These are phyloP conservation scores for Lagenidium giganteum DNA, from an alignment of 352 stramenopile genomes.

Conservation along the genomic window DNA sequence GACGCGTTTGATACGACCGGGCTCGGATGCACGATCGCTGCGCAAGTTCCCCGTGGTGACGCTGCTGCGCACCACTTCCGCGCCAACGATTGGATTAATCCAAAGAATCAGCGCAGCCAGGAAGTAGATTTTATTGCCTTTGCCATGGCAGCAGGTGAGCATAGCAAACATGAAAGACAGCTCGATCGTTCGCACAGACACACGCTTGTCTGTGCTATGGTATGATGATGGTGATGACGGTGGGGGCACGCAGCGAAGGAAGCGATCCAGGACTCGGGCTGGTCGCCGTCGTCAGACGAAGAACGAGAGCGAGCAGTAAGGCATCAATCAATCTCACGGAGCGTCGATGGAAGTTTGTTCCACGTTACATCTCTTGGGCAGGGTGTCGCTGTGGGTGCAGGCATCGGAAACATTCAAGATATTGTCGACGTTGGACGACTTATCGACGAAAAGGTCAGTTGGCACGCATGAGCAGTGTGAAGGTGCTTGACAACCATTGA, in stretches of 20 bases:
- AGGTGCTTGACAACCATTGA: not conserved
- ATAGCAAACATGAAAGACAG: not conserved
- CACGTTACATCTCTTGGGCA: no score
- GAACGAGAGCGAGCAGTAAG: conserved; percentile 58
- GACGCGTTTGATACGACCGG: conserved; percentile 46
- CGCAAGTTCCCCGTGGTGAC: conserved; percentile 56
- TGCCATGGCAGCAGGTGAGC: conserved; percentile 69
- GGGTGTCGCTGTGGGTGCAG: conserved; percentile 80
- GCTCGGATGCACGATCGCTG: conserved; percentile 67
- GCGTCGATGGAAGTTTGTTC: no score
- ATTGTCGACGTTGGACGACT: conserved; percentile 73
- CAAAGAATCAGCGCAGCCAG: conserved; percentile 61
- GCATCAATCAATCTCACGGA: conserved; percentile 3
- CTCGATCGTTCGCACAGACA: no score
- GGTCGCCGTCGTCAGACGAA: conserved; percentile 52
- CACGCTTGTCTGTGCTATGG: no score
- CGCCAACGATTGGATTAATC: conserved; percentile 63
- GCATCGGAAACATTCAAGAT: conserved; percentile 85
- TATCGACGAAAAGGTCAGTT: conserved; percentile 51
- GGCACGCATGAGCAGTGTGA: not conserved
- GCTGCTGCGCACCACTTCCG: conserved; percentile 41
- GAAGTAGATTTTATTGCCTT: conserved; percentile 86
- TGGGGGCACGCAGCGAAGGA: conserved; percentile 50
- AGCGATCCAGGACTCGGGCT: conserved; percentile 74
- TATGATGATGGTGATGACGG: not conserved